Evolutionary conservation across 768 basidiomycete genomes (phyloP).

Genomic region (Termitomyces titanicus): DNA sequence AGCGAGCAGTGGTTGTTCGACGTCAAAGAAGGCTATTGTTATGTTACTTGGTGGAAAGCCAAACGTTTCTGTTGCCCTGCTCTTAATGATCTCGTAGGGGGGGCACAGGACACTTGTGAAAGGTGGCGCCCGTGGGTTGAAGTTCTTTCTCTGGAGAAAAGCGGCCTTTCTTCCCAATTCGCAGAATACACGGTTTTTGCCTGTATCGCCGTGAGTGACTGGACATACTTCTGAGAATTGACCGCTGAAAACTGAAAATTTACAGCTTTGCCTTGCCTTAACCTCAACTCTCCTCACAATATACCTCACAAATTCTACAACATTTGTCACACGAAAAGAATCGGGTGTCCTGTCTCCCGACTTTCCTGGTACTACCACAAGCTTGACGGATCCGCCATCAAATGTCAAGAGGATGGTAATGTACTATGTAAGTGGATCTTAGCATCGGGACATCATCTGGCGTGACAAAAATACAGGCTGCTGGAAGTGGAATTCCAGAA

Average conservation of each 20-base stretch:
- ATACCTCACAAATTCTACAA: conserved; percentile 82
- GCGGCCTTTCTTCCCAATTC: conserved; percentile 35
- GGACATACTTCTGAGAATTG: background rate
- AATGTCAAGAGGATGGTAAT: conserved; percentile 60
- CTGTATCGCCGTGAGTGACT: conserved; percentile 66
- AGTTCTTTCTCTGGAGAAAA: conserved; percentile 34
- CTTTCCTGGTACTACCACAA: conserved; percentile 33
- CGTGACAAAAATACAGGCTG: conserved; percentile 49
- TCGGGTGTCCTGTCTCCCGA: conserved; percentile 60
- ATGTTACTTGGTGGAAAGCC: conserved; percentile 63
- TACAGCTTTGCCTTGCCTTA: conserved; percentile 69
- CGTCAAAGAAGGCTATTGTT: conserved; percentile 88
- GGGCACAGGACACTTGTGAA: conserved; percentile 36
- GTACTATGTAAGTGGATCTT: conserved; percentile 66
- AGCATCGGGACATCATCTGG: background rate
- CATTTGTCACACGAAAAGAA: conserved; percentile 87
- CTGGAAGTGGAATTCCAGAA: conserved; percentile 95
- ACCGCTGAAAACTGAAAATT: background rate
- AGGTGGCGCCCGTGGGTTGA: conserved; percentile 79
- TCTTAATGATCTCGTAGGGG: conserved; percentile 17
- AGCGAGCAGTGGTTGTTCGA: conserved; percentile 90
- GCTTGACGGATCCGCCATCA: conserved; percentile 9
- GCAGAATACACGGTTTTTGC: conserved; percentile 71
- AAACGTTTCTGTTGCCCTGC: conserved; percentile 79
- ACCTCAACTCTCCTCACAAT: conserved; percentile 80